These are phyloP conservation scores for Gymnopus androsaceus DNA, from an alignment of 1,284 basidiomycete species.

Conservation along the genomic window DNA sequence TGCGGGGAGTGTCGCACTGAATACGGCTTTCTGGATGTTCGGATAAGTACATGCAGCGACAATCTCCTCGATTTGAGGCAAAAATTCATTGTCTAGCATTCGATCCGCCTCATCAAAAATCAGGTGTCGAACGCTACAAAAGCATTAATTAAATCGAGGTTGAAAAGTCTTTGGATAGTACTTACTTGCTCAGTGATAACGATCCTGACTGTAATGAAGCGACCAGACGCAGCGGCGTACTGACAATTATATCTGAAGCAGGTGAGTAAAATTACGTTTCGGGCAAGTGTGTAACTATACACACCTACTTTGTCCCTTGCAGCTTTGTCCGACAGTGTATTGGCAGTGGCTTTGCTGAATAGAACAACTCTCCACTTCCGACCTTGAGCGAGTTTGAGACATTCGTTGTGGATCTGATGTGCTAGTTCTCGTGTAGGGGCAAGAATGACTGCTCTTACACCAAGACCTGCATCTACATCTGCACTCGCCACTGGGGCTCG, in stretches of 20 bases:
- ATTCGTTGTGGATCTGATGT: conserved; percentile 94
- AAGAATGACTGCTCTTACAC: conserved; percentile 80
- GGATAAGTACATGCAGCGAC: conserved; percentile 79
- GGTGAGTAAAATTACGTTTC: background rate
- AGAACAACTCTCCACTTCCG: conserved; percentile 84
- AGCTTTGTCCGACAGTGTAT: conserved; percentile 66
- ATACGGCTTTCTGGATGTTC: conserved; percentile 82
- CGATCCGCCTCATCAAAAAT: conserved; percentile 92
- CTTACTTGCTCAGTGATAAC: conserved; percentile 73
- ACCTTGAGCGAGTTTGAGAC: conserved; percentile 78
- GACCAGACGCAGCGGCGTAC: conserved; percentile 79
- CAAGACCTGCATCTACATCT: conserved; percentile 49
- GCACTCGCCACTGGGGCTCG: conserved; percentile 58
- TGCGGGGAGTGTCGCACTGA: conserved; percentile 93
- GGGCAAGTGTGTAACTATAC: conserved; percentile 27
- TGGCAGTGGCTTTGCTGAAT: conserved; percentile 85
- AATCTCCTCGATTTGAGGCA: conserved; percentile 88
- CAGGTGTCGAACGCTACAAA: conserved; percentile 73
- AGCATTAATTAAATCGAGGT: conserved; percentile 17
- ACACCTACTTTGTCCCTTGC: conserved; percentile 74
- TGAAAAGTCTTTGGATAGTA: conserved; percentile 16
- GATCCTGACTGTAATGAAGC: conserved; percentile 69
- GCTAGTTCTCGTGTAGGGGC: conserved; percentile 97
- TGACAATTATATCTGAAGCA: conserved; percentile 72
- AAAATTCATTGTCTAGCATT: conserved; percentile 87